These are phyloP conservation scores for Penicillium sp. DNA, from an alignment of 2,329 filamentous ascomycete genomes.

Conservation along the genomic window DNA sequence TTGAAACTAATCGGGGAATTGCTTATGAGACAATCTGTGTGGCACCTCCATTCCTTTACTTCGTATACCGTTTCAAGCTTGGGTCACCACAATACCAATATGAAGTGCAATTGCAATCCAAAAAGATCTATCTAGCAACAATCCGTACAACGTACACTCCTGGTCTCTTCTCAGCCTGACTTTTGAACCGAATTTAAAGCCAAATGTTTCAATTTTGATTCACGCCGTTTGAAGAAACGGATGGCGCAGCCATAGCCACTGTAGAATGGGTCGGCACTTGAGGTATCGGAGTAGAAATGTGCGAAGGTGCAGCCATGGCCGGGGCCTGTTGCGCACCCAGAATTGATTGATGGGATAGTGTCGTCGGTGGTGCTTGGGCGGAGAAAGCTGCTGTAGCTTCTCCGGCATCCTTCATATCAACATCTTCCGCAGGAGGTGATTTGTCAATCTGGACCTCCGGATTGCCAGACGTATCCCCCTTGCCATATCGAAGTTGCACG, in stretches of 20 bases:
- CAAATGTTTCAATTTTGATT: slow-evolving; percentile 1
- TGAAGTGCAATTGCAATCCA: neutral
- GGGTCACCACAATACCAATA: neutral
- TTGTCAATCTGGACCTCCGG: slow-evolving; percentile 18
- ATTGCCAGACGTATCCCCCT: slow-evolving; percentile 25
- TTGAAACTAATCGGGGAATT: neutral
- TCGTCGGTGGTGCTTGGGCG: neutral
- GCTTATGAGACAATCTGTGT: neutral
- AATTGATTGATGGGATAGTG: neutral
- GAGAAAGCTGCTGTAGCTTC: slow-evolving; percentile 1
- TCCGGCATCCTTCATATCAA: slow-evolving; percentile 11
- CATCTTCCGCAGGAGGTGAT: slow-evolving; percentile 17
- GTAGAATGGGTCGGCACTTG: slow-evolving; percentile 4
- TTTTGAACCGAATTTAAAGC: neutral
- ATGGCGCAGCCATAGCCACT: neutral
- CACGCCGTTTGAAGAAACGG: slow-evolving; percentile 9
- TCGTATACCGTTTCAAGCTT: neutral
- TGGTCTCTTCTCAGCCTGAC: too few species aligned
- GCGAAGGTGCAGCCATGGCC: neutral
- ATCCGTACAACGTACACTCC: neutral
- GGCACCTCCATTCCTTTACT: neutral
- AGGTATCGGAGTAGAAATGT: neutral
- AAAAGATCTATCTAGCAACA: slow-evolving; percentile 1
- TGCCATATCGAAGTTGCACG: slow-evolving; percentile 63
- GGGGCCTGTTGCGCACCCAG: neutral